Evolutionary conservation across 2,329 filamentous ascomycete species (phyloP), one percentile per base, ranked within the genome.

Genomic region (Penicillium carneum): DNA sequence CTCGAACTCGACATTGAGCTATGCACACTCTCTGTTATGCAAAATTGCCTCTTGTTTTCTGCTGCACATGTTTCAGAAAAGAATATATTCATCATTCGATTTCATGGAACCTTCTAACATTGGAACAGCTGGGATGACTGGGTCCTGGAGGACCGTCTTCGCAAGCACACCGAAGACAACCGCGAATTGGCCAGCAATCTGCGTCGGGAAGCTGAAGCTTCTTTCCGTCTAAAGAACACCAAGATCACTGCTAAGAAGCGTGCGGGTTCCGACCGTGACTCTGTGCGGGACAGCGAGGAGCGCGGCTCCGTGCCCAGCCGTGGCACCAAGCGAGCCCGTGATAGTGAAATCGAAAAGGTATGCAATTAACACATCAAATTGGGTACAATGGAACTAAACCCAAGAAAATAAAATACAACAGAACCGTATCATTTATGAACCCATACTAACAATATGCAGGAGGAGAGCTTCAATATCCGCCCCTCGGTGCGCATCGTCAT

Each of bases 91-190:
- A 18, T 20, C 1, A 31, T 38, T 29, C 20, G 14, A 20, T 16
- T 33, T 31, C 16, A 50, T 49, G 36, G 16, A 46, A 31, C 47
- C 50, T 46, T 31, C 58, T 69, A 34, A 69, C 60, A 42, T 59
- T 47, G 26, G 55, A 41, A 33, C 73, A 91, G 88, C 64, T 99
- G 95, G 95, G 95, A 99, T 81, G 95, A 99, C 81, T 98, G 94
- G 94, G 95, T 98, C 46, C 87, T 91, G 23, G 89, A 93, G 78
- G 94, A 98, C 77, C 91, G 95, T 68, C 89, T 99, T 63, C 90
- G 93, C 74, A 97, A 97, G 81, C 90, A 94, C 76, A 97, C 89
- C 53, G 92, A 96, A 59, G 95, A 98, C 80, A 97, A 98, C 80
- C 91, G 92, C 74, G 92, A 96, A 75, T 86, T 99, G 39, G 93